A percentile compares a stretch with the other conserved stretches of the same genome.
Conservation (phyloP, 306 rosid species). For the Cyamopsis tetragonoloba region DNA sequence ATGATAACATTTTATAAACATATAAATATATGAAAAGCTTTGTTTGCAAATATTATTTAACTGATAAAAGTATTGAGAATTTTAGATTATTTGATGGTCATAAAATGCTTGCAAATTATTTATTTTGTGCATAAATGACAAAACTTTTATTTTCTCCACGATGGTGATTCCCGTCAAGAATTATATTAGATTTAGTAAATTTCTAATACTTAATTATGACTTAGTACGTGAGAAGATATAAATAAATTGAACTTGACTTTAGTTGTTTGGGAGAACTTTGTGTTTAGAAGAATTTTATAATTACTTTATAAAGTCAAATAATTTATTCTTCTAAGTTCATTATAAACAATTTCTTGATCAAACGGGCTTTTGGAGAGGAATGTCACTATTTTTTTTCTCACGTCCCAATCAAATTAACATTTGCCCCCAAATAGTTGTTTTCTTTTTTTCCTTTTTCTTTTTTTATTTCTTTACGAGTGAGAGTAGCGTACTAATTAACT, state of each 20-base stretch:
- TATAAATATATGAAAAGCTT: too few relatives aligned
- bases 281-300: background rate
- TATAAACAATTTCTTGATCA: background rate
- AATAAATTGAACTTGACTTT: background rate
- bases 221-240: background rate
- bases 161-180: background rate
- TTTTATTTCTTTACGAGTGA: background rate
- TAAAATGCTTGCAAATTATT: background rate
- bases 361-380: background rate
- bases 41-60: too few relatives aligned
- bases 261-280: background rate
- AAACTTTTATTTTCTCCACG: background rate
- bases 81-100: too few relatives aligned
- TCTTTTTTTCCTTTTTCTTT: background rate
- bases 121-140: background rate
- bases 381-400: background rate
- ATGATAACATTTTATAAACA: too few relatives aligned
- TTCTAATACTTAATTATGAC: background rate
- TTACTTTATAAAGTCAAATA: slow-evolving; percentile 2
- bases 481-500: too few relatives aligned
- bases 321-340: background rate
- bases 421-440: background rate
- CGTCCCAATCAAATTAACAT: background rate
- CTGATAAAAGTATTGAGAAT: too few relatives aligned
- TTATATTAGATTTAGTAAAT: background rate